Base-by-base conservation (phyloP, 83 land plant genomes). In the Picea abies region DNA sequence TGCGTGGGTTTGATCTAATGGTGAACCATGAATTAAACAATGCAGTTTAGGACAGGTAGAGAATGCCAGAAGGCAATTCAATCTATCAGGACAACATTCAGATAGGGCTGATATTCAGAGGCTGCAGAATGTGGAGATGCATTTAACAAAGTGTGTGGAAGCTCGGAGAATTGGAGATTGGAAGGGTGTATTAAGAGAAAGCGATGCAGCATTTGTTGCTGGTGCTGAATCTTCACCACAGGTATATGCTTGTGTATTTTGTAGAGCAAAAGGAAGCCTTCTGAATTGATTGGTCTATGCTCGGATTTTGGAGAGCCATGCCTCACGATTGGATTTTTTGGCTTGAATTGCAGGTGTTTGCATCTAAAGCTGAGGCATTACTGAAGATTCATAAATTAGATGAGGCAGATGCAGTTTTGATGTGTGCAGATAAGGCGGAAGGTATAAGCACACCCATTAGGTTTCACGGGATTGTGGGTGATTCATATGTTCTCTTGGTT, bases 311-410 rank as follows among this genome's bases (percentile, higher is more conserved):
- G 79, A 17, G 81, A 83, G 25, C 63, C 71, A 41, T 22, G 71
- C 20, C 35, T 83, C 4, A 32, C 32, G 26, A 78, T 32, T 19
- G 22, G 79, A 78, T 20, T 79, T 39, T 39, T 26, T 25, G 10
- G 35, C 52, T 56, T 64, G 58, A 58, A 44, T 35, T 89, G 84
- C 94, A 96, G 99, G 79, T 94, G 0, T 83, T 82, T 81, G 87
- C 97, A 64, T 87, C 88, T 76, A 95, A 90, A 82, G 98, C 91
- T 63, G 98, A 97, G 77, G 94, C 98, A 20, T 87, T 92, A 69
- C 83, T 95, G 56, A 93, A 90, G 84, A 93, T 95, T 56, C 88
- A 88, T 60, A 90, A 84, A 78, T 88, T 90, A 41, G 93, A 88
- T 11, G 98, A 95, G 29, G 98, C 96, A 3, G 88, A 88, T 60